phyloP scores from a whole-genome alignment of 2,329 filamentous ascomycete genomes.

The Hypoxylon sp. region DNA sequence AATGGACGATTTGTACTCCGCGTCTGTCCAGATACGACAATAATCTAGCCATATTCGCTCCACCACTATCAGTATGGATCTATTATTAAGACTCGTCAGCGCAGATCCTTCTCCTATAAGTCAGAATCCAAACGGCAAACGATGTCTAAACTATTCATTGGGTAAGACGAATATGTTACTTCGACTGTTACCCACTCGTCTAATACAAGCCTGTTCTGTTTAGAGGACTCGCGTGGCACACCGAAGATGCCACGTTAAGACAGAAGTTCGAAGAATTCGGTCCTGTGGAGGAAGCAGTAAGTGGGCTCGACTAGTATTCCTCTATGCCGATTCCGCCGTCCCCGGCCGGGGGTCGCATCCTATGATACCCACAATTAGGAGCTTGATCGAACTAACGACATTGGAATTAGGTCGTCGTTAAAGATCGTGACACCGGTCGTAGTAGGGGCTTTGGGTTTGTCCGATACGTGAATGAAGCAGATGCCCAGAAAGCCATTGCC shows the following conservation, averaged over 20 bases:
- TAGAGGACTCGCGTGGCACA: constrained; percentile 98
- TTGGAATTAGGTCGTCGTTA: constrained; percentile 85
- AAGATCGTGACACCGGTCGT: constrained; percentile 95
- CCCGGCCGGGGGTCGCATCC: not conserved
- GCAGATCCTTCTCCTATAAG: constrained; percentile 25
- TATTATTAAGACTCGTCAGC: constrained; percentile 31
- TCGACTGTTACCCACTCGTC: constrained; percentile 27
- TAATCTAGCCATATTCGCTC: not conserved
- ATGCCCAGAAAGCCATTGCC: constrained; percentile 82
- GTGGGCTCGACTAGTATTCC: constrained; percentile 58
- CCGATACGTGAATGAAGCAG: constrained; percentile 82
- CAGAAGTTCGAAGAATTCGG: constrained; percentile 95
- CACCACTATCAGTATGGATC: constrained; percentile 1
- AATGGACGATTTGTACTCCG: not conserved
- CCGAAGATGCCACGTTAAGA: constrained; percentile 87
- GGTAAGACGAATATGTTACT: constrained; percentile 70
- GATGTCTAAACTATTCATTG: constrained; percentile 97
- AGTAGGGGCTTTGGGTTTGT: constrained; percentile 99
- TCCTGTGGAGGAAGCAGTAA: constrained; percentile 92
- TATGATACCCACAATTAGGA: not conserved
- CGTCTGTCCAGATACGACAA: not conserved
- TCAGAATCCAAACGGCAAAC: constrained; percentile 53
- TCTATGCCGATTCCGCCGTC: not conserved
- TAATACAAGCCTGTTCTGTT: constrained; percentile 39
- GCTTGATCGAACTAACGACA: constrained; percentile 41